Evolutionary conservation across 805 yeast species (phyloP), one percentile per base, ranked within the genome.

Genomic region (Cyberlindnera bimundalis): DNA sequence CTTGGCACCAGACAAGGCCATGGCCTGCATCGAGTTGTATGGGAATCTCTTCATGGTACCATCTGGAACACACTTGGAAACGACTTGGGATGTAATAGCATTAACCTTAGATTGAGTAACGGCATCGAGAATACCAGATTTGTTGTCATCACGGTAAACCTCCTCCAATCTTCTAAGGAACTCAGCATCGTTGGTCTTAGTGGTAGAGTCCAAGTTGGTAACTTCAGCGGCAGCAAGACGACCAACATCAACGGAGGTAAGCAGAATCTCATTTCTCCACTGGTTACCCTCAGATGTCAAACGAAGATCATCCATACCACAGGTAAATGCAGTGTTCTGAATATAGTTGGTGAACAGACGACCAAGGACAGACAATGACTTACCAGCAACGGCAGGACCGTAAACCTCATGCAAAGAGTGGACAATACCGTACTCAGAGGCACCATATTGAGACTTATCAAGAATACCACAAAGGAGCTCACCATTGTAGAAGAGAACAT

Each of bases 221-320:
- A 91, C 98, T 64, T 93, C 99, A 27, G 86, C 76, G 29, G 99
- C 99, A 29, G 98, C 97, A 51, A 74, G 73, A 61, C 91, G 76
- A 59, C 99, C 99, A 43, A 80, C 81, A 55, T 84, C 95, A 38
- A 74, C 76, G 19, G 95, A 80, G 45, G 80, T 80, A 51, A 77
- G 68, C 62, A 95, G 73, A 47, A 93, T 85, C 45, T 88, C 95
- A 12, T 68, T 67, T 72, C 99, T 81, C 91, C 95, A 81, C 45
- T 72, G 58, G 62, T 95, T 90, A 60, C 99, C 99, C 54, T 87
- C 96, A 3, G 65, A 77, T 17, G 98, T 93, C 53, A 95, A 74
- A 61, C 96, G 79, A 64, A 93, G 73, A 70, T 93, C 99, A 63
- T 93, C 99, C 99, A 93, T 95, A 76, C 99, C 99, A 81, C 99